These are phyloP conservation scores for Backusella westeae DNA, from an alignment of 192 early-diverging fungal genomes.

Conservation along the genomic window DNA sequence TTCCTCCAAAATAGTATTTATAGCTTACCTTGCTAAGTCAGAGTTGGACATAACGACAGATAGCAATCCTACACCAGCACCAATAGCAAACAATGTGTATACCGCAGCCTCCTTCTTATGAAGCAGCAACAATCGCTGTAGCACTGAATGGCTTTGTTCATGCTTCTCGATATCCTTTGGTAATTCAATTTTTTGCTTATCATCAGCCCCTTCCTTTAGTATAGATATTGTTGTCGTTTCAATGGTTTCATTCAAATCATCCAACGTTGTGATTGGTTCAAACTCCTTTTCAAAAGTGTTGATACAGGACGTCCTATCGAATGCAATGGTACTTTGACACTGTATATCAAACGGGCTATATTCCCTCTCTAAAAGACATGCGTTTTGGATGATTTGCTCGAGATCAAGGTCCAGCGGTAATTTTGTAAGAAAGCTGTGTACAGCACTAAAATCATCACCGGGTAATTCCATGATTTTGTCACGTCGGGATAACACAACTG, in stretches of 20 bases:
- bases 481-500: constrained; percentile 44
- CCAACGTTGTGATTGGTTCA: background rate
- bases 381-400: constrained; percentile 33
- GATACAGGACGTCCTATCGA: constrained; percentile 38
- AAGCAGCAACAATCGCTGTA: background rate
- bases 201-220: background rate
- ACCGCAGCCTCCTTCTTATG: constrained; percentile 4
- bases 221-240: background rate
- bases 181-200: background rate
- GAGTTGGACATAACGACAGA: constrained; percentile 15
- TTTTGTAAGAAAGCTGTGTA: constrained; percentile 52
- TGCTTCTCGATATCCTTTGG: background rate
- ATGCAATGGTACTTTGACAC: constrained; percentile 26
- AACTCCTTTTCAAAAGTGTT: constrained; percentile 23
- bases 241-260: background rate
- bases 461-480: constrained; percentile 41
- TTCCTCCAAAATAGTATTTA: background rate
- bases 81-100: constrained; percentile 10
- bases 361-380: constrained; percentile 33
- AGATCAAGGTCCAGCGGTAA: constrained; percentile 48
- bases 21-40: constrained; percentile 13
- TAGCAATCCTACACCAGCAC: constrained; percentile 14
- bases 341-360: constrained; percentile 40
- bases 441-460: constrained; percentile 42
- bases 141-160: background rate